These are phyloP conservation scores for Gynochthodes officinalis DNA, from an alignment of 257 asterid species.

Conservation along the genomic window DNA sequence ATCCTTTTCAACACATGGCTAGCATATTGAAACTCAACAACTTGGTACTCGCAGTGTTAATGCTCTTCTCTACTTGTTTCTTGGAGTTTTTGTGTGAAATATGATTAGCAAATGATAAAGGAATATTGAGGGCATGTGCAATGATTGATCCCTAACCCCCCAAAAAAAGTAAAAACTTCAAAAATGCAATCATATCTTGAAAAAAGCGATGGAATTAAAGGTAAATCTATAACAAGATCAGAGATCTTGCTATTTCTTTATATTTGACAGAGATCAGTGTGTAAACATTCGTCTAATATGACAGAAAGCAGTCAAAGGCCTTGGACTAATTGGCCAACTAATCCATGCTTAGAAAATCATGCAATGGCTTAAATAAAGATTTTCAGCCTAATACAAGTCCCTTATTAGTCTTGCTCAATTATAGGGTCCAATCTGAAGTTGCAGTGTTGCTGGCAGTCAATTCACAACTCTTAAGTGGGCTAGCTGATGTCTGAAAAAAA, in stretches of 20 bases:
- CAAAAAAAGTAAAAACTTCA: conserved; percentile 13
- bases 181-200: conserved; percentile 16
- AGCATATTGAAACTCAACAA: conserved; percentile 21
- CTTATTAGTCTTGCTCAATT: not conserved
- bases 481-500: not conserved
- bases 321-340: conserved; percentile 25
- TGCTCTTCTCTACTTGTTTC: conserved; percentile 14
- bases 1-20: conserved; percentile 25
- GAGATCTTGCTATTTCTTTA: conserved; percentile 21
- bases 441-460: not conserved
- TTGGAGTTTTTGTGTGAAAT: conserved; percentile 21
- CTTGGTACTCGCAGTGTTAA: conserved; percentile 12
- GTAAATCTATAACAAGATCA: conserved; percentile 23
- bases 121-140: conserved; percentile 42
- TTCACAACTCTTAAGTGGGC: not conserved
- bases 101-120: conserved; percentile 23
- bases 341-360: conserved; percentile 2
- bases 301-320: conserved; percentile 31
- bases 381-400: not conserved
- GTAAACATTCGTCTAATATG: conserved; percentile 17
- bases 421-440: not conserved
- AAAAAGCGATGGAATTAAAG: conserved; percentile 16
- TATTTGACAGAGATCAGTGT: conserved; percentile 35
- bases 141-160: conserved; percentile 41
- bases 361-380: not conserved